Conservation (phyloP, 2,329 filamentous ascomycete species). For the Canariomyces notabilis region DNA sequence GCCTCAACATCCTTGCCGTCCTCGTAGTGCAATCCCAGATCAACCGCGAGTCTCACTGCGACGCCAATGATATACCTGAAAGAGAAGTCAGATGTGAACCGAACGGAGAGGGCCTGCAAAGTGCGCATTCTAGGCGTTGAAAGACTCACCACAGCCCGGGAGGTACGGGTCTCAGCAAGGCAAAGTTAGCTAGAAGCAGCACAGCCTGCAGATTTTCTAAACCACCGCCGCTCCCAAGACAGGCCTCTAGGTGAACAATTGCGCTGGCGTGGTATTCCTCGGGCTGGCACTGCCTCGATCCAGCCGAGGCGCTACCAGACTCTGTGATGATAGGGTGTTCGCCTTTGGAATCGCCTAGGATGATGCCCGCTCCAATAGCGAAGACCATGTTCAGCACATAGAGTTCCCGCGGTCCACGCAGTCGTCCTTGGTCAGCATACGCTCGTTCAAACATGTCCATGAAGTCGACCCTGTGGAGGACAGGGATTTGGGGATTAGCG, state of each 20-base stretch:
- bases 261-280: slow-evolving; percentile 96
- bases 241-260: slow-evolving; percentile 84
- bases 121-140: neutral
- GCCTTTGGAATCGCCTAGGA: slow-evolving; percentile 58
- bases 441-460: slow-evolving; percentile 81
- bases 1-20: slow-evolving; percentile 65
- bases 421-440: slow-evolving; percentile 63
- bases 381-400: slow-evolving; percentile 97
- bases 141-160: slow-evolving; percentile 72
- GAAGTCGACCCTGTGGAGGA: slow-evolving; percentile 84
- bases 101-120: neutral
- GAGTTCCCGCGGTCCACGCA: slow-evolving; percentile 71
- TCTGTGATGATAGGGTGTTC: slow-evolving; percentile 24
- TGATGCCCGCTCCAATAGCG: slow-evolving; percentile 90
- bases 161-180: slow-evolving; percentile 81
- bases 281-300: slow-evolving; percentile 60
- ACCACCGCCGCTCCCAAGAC: slow-evolving; percentile 81
- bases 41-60: slow-evolving; percentile 82
- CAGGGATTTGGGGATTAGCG: slow-evolving; percentile 91
- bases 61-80: slow-evolving; percentile 84
- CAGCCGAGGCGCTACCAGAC: slow-evolving; percentile 12
- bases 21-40: slow-evolving; percentile 88
- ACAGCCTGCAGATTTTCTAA: slow-evolving; percentile 93
- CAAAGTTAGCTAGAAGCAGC: slow-evolving; percentile 83
- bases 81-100: slow-evolving; percentile 15